Percentiles rank a stretch among this genome's conserved stretches.
Evolutionary conservation across 805 yeast species (phyloP).

Genomic region (Barnettozyma salicaria): DNA sequence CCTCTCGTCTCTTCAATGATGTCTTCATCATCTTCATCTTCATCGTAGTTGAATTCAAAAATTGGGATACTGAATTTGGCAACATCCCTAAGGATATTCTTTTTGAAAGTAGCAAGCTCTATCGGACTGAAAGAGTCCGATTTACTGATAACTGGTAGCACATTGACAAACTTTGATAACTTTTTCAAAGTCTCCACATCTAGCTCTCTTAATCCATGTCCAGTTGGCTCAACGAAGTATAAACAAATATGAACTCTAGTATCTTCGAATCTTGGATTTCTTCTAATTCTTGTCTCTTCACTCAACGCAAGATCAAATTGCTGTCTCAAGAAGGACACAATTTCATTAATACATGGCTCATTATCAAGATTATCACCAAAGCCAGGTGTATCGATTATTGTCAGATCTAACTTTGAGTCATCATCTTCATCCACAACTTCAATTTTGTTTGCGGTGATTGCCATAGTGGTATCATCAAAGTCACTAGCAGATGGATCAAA

Average conservation of each 20-base stretch:
- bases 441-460: conserved; percentile 60
- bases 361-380: conserved; percentile 71
- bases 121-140: conserved; percentile 64
- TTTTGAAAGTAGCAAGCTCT: conserved; percentile 56
- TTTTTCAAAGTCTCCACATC: conserved; percentile 69
- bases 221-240: conserved; percentile 69
- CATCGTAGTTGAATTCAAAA: conserved; percentile 65
- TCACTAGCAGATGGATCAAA: conserved; percentile 55
- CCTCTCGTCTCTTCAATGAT: conserved; percentile 62
- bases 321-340: conserved; percentile 61
- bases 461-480: conserved; percentile 65
- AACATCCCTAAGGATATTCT: conserved; percentile 54
- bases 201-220: conserved; percentile 72
- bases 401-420: conserved; percentile 48
- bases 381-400: conserved; percentile 70
- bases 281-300: conserved; percentile 79
- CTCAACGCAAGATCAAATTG: conserved; percentile 75
- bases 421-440: conserved; percentile 55
- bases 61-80: conserved; percentile 66
- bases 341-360: conserved; percentile 57
- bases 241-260: conserved; percentile 69
- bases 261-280: conserved; percentile 80
- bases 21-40: conserved; percentile 66
- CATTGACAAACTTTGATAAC: conserved; percentile 65
- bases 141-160: conserved; percentile 63